Conservation (phyloP, 192 early-diverging fungal species). For the Allomyces macrogynus region DNA sequence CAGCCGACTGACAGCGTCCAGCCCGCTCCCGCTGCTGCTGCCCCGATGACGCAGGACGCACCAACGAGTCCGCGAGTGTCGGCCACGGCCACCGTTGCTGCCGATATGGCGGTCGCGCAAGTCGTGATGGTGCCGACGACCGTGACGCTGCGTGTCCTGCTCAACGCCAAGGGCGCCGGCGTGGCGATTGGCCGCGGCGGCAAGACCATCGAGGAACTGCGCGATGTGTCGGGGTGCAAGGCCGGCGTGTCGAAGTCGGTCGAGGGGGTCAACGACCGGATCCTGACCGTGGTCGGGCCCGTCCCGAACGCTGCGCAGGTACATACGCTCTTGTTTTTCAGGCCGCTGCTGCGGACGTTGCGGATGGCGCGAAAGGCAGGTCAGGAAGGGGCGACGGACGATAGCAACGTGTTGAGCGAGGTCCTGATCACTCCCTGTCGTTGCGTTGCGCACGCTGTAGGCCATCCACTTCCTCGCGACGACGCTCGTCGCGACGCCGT, state of each 20-base stretch:
- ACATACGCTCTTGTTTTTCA: constrained; percentile 2
- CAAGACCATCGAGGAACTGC: constrained; percentile 71
- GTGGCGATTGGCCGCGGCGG: constrained; percentile 38
- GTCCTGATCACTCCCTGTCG: constrained; percentile 52
- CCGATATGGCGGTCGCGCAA: too few relatives aligned
- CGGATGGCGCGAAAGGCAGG: neutral
- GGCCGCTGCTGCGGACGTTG: neutral
- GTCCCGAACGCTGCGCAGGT: constrained; percentile 16
- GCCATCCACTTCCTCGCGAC: neutral
- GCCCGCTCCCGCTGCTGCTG: too few relatives aligned
- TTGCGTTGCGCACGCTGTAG: constrained; percentile 10
- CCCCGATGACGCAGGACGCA: too few relatives aligned
- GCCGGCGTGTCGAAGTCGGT: constrained; percentile 84
- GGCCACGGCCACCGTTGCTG: too few relatives aligned
- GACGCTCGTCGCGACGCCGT: neutral
- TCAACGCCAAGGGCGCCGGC: neutral
- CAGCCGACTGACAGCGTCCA: too few relatives aligned
- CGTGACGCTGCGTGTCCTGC: neutral
- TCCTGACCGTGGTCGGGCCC: constrained; percentile 21
- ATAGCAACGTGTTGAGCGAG: constrained; percentile 57
- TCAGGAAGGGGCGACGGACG: neutral
- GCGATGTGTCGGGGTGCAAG: constrained; percentile 64
- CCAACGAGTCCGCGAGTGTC: too few relatives aligned
- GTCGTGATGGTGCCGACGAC: too few relatives aligned
- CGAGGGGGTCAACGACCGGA: constrained; percentile 65